Evolutionary conservation across 164 flowering plant genomes (phyloP).

Genomic region (Akebia trifoliata): DNA sequence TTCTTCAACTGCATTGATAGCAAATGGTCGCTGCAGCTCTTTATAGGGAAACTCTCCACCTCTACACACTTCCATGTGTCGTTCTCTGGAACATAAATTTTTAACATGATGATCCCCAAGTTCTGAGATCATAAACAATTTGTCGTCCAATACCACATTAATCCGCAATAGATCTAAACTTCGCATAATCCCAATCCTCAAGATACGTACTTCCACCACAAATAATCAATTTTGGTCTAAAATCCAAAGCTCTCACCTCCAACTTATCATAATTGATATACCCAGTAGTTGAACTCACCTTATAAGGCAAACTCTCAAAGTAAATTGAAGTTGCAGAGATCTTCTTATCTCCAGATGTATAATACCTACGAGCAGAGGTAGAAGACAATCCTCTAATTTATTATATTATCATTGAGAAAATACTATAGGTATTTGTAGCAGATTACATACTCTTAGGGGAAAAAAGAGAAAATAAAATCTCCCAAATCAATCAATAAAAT

Average conservation of each 20-base stretch:
- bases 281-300: constrained; percentile 75
- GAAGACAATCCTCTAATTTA: no score
- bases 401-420: no score
- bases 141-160: constrained; percentile 51
- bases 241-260: constrained; percentile 99
- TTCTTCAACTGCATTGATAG: constrained; percentile 31
- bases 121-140: constrained; percentile 47
- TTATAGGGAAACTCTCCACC: constrained; percentile 40
- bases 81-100: constrained; percentile 24
- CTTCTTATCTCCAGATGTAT: constrained; percentile 93
- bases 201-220: constrained; percentile 99
- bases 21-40: constrained; percentile 34
- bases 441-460: no score
- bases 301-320: constrained; percentile 98
- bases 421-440: no score
- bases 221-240: constrained; percentile 87
- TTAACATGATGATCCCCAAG: constrained; percentile 38
- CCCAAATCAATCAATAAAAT: no score
- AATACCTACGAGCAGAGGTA: constrained; percentile 98
- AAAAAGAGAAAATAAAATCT: no score
- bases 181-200: constrained; percentile 87
- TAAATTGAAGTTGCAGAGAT: constrained; percentile 95
- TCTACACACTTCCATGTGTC: constrained; percentile 44
- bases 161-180: constrained; percentile 72
- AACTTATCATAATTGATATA: constrained; percentile 82